phyloP scores from a whole-genome alignment of 1,139 yeast species.

The Pichia sp. region DNA sequence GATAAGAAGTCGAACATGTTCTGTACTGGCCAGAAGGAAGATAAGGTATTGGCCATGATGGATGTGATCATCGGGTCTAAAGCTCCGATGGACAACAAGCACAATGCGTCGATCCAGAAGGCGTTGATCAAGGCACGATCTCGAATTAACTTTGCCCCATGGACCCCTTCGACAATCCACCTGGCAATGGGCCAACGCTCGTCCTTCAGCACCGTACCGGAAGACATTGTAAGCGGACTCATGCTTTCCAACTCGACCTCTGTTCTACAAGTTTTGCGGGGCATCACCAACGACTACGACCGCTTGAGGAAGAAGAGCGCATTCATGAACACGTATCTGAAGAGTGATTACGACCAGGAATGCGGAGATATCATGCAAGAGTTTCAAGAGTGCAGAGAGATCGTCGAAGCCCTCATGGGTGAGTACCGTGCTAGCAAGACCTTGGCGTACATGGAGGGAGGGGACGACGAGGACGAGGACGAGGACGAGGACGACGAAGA shows the following conservation, averaged over 20 bases:
- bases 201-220: conserved; percentile 42
- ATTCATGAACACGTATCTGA: conserved; percentile 73
- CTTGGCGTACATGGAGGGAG: conserved; percentile 51
- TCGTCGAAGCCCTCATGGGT: conserved; percentile 63
- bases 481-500: conserved; percentile 3
- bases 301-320: conserved; percentile 77
- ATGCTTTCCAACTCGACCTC: conserved; percentile 79
- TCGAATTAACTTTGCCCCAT: conserved; percentile 76
- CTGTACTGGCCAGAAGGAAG: conserved; percentile 39
- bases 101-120: conserved; percentile 66
- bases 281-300: conserved; percentile 74
- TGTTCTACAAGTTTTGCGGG: conserved; percentile 58
- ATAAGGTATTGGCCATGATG: conserved; percentile 65
- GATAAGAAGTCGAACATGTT: conserved; percentile 81
- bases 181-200: conserved; percentile 74
- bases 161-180: conserved; percentile 80
- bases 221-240: conserved; percentile 53
- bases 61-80: conserved; percentile 73
- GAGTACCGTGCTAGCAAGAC: conserved; percentile 66
- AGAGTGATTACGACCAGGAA: conserved; percentile 37
- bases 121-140: conserved; percentile 75
- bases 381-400: conserved; percentile 75
- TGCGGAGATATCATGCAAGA: conserved; percentile 64
- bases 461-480: conserved; percentile 7
- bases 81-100: conserved; percentile 6